Evolutionary conservation across 257 asterid genomes (phyloP), one percentile per base, ranked within the genome.

Genomic region (Solanum pinnatisectum): DNA sequence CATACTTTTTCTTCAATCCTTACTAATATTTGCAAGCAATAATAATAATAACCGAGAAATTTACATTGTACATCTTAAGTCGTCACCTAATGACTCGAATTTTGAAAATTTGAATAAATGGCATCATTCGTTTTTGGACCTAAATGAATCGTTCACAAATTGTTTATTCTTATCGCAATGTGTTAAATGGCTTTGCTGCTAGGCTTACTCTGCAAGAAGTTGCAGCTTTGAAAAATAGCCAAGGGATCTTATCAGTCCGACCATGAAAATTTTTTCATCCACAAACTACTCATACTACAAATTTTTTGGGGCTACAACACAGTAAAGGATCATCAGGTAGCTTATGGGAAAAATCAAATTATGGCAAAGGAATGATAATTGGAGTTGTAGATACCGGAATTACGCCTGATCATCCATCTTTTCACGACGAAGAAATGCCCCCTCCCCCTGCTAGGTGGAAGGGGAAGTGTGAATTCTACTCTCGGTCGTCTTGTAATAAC

Each of bases 311-410:
- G 40, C 52, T 88, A 39, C 33, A 84, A 59, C 89, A 35, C 46
- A 67, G 35, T 27, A 56, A 56, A 22, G 65, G 25, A 18, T 59
- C 68, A 59, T 8, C 14, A 15, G 88, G 88, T 1, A 56, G 10
- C 18, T 10, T 60, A 13, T 90, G 92, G 92, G 20, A 74, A 8
- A 42, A 32, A 68, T 77, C 89, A 25, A 87, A 87, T 35, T 89
- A 87, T 73, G 91, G 92, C 23, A 63, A 89, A 59, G 91, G 90
- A 83, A 87, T 89, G 84, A 89, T 89, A 22, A 89, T 89, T n/a
- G 90, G 90, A 16, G 83, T 89, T 4, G 16, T 91, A n/a, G 93
- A 89, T 87, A 82, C 71, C 8, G 90, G 93, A 42, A 86, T 91
- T 14, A 44, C 23, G 7, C 89, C 90, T 0, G 85, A 27, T 33